Base-by-base conservation (phyloP, 805 yeast genomes). In the Wickerhamomyces strasburgensis region DNA sequence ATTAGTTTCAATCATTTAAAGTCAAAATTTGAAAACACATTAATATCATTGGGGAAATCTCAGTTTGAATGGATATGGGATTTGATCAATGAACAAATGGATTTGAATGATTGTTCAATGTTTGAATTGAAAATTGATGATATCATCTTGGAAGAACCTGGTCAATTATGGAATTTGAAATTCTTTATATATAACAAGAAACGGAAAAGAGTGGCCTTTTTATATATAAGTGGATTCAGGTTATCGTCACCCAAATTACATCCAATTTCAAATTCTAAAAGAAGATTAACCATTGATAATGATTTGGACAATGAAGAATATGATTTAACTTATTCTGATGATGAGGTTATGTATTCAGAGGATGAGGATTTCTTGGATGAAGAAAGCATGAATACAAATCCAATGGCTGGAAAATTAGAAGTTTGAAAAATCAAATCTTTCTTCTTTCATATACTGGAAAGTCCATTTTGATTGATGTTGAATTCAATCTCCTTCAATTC, bases 181-280 rank as follows among this genome's bases (percentile, higher is more conserved):
- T 90, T 94, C 82, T 93, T 93, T 58, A 77, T 90, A 31, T 88
- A 84, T 63, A 93, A 88, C 64, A 90, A 87, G 62, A 83, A 85
- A 54, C 76, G 84, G 63, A 90, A 90, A 63, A 75, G 98, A 45
- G 98, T 93, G 3, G 87, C 95, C 2, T 90, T 83, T 57, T 58
- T 93, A 14, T 84, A 85, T 49, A 64, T 93, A 44, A 78, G 78
- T 38, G 80, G 82, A 37, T 55, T 56, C 52, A 54, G 74, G 43
- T 54, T 63, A 19, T 54, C 62, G 27, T 51, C 65, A 28, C 56
- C 67, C 28, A 64, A 67, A 37, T 55, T 67, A 32, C 61, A 69
- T 31, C 54, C 58, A 5, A 41, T 44, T 13, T 23, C 39, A 6
- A 39, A 39, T 15, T 41, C 38, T 24, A 48, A 47, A 33, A 58